Percentiles rank a stretch among this genome's conserved stretches.
phyloP scores from a whole-genome alignment of 805 yeast species.

The Cyberlindnera veronae region DNA sequence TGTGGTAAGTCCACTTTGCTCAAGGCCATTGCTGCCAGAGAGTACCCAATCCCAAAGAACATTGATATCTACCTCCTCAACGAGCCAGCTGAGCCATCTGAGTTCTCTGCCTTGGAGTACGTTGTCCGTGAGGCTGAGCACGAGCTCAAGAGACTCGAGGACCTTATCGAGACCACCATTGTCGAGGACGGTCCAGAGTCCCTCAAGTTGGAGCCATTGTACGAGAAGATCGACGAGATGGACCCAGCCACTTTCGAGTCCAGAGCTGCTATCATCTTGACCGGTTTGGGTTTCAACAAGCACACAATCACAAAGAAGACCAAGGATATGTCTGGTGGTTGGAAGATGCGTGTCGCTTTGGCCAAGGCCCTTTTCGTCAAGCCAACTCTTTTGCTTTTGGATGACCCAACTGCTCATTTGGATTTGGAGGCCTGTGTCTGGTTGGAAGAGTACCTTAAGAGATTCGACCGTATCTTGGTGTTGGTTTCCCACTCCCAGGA shows the following conservation, averaged over 20 bases:
- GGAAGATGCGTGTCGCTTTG: conserved; percentile 99
- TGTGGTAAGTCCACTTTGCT: conserved; percentile 97
- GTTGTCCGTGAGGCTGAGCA: conserved; percentile 95
- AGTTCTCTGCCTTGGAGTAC: conserved; percentile 87
- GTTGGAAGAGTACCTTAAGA: conserved; percentile 96
- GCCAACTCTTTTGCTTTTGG: conserved; percentile 90
- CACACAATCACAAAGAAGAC: conserved; percentile 88
- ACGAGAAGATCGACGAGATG: conserved; percentile 93
- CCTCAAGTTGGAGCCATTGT: conserved; percentile 76
- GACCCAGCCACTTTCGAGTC: conserved; percentile 95
- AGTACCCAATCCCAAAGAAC: conserved; percentile 88
- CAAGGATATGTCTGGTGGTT: conserved; percentile 99
- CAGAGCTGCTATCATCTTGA: conserved; percentile 91
- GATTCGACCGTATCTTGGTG: conserved; percentile 90
- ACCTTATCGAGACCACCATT: conserved; percentile 82
- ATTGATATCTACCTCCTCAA: conserved; percentile 91
- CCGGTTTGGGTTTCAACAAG: conserved; percentile 94
- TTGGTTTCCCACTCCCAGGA: conserved; percentile 98
- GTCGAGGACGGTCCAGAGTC: conserved; percentile 94
- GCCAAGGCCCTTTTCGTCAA: conserved; percentile 97
- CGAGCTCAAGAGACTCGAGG: conserved; percentile 88
- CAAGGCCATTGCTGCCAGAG: conserved; percentile 92
- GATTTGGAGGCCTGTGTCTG: conserved; percentile 99
- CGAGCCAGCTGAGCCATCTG: conserved; percentile 97
- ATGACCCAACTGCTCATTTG: conserved; percentile 99